Evolutionary conservation across 257 asterid species (phyloP).

Genomic region (Thymus quinquecostatus): DNA sequence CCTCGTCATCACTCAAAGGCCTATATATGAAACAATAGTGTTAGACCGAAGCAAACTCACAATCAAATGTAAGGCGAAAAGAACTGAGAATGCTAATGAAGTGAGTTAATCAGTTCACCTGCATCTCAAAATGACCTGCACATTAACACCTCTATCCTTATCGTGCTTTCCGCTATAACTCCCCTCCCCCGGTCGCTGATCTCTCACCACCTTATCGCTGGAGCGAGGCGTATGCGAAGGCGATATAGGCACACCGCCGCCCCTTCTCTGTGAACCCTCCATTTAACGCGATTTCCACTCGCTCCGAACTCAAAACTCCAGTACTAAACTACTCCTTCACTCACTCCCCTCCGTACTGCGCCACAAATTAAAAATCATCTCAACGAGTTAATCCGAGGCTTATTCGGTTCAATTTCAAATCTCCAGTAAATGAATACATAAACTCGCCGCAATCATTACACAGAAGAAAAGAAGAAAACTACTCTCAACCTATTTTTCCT

Average conservation of each 20-base stretch:
- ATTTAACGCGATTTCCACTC: constrained; percentile 35
- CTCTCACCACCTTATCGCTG: constrained; percentile 68
- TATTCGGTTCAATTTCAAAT: constrained; percentile 34
- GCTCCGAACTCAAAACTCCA: constrained; percentile 28
- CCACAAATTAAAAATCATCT: constrained; percentile 34
- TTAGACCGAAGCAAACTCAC: background rate
- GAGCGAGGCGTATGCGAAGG: constrained; percentile 86
- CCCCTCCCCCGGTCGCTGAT: constrained; percentile 91
- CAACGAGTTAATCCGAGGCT: constrained; percentile 33
- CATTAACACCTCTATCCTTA: constrained; percentile 87
- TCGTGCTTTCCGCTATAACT: constrained; percentile 73
- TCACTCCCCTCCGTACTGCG: constrained; percentile 18
- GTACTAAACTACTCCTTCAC: constrained; percentile 4
- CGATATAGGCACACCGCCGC: constrained; percentile 50
- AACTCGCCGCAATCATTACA: constrained; percentile 15
- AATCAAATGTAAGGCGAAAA: background rate
- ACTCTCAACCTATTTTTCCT: background rate
- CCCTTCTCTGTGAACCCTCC: constrained; percentile 70
- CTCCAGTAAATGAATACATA: constrained; percentile 7
- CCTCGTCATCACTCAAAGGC: constrained; percentile 91
- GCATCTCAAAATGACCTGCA: constrained; percentile 95
- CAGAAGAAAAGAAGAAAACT: background rate
- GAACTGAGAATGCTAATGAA: background rate
- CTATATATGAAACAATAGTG: constrained; percentile 33
- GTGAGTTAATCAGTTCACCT: constrained; percentile 46